Base-by-base conservation (phyloP, 1,284 basidiomycete species). In the Serendipita sp. region DNA sequence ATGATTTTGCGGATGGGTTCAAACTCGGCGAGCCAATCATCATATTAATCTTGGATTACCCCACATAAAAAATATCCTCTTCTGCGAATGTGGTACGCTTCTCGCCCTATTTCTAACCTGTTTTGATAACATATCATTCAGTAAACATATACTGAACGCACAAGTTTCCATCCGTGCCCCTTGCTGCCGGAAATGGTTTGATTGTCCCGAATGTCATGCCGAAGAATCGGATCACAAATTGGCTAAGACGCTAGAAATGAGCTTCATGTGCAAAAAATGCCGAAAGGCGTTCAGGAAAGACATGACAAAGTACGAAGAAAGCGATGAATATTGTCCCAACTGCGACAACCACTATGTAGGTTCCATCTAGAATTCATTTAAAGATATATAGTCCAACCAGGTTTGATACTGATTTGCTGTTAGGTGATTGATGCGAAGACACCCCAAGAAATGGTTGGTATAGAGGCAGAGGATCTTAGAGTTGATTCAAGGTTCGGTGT, bases 291-390 rank as follows among this genome's bases (percentile, higher is more conserved):
- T 99, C 73, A 76, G 95, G 66, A 98, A 99, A 75, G 92, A 97
- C 73, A 92, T 97, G 87, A 68, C 78, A 0, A 76, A 74, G 32
- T 98, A 92, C 71, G 96, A 99, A 70, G 93, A 96, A 72, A 90
- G 90, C 67, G 95, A 99, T 72, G 95, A 99, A 75, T 98, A 87
- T 73, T 99, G 96, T 72, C 95, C 96, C 0, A 88, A 97, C 74
- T 98, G 95, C 72, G 93, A 96, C 73, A 98, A 99, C 72, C 92
- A 94, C 72, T 98, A 93, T 73, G 94, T 95, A 73, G 69, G 88
- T 78, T 50, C n/a, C 60, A 60, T n/a, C 22, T 60, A 34, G 6
- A 29, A 22, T 55, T 41, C n/a, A 53, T 34, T 30, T 17, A 22
- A 34, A 10, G 43, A 44, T 0, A 44, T 43, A 49, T 8, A 3